Conservation (phyloP, 78 protist genomes). For the Dictyostelium brefeldianum region DNA sequence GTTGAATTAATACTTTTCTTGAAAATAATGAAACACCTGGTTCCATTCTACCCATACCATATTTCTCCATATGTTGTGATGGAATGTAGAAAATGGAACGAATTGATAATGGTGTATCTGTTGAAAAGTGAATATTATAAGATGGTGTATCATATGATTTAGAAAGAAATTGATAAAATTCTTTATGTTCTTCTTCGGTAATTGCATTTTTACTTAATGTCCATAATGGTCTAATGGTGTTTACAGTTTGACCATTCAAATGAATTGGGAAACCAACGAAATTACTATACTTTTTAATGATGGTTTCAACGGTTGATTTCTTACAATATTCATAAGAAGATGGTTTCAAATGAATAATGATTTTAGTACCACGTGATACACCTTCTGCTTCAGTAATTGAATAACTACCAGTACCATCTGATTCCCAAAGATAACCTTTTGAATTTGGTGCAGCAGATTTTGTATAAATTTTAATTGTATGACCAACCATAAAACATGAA, state of each 20-base stretch:
- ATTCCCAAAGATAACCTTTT: conserved; percentile 78
- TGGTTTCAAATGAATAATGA: conserved; percentile 88
- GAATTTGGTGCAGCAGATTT: conserved; percentile 28
- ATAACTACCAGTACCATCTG: conserved; percentile 88
- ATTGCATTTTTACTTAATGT: conserved; percentile 77
- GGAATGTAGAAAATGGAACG: conserved; percentile 93
- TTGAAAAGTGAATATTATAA: conserved; percentile 81
- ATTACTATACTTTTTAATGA: conserved; percentile 91
- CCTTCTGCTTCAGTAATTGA: conserved; percentile 88
- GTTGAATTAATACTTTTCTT: conserved; percentile 93
- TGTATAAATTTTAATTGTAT: conserved; percentile 78
- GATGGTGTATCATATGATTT: conserved; percentile 86
- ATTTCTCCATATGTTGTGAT: conserved; percentile 89
- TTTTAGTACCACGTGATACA: conserved; percentile 94
- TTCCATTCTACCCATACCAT: conserved; percentile 93
- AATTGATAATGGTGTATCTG: conserved; percentile 90
- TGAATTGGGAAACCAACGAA: conserved; percentile 94
- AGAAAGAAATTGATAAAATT: conserved; percentile 85
- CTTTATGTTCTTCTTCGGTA: conserved; percentile 90
- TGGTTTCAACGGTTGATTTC: conserved; percentile 61
- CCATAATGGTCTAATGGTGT: conserved; percentile 96
- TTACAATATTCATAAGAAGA: conserved; percentile 82
- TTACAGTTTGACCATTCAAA: conserved; percentile 89
- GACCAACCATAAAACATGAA: conserved; percentile 97
- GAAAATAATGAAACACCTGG: conserved; percentile 93